A percentile compares a stretch with the other conserved stretches of the same genome.
These are phyloP conservation scores for Quercus parvula DNA, from an alignment of 306 rosid genomes.

Conservation along the genomic window DNA sequence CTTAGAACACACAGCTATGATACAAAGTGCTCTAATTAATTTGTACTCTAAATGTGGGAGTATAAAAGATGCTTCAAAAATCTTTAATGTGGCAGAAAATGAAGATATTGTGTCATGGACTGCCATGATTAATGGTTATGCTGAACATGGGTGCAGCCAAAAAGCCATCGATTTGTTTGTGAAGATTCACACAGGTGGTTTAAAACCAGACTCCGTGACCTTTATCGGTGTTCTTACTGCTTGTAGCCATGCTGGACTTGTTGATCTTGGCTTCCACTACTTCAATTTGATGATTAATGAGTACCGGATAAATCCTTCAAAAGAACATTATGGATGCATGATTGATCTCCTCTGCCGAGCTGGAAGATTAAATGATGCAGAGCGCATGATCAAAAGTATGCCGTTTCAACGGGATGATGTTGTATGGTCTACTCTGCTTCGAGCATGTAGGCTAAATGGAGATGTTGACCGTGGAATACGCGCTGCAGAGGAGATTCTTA, in stretches of 20 bases:
- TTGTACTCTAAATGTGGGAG: conserved; percentile 79
- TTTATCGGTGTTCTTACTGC: conserved; percentile 72
- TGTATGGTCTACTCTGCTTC: conserved; percentile 80
- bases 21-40: conserved; percentile 65
- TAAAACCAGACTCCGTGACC: conserved; percentile 63
- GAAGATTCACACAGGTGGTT: conserved; percentile 44
- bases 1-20: conserved; percentile 48
- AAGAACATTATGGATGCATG: conserved; percentile 78
- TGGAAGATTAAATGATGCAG: conserved; percentile 67
- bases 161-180: conserved; percentile 73
- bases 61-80: conserved; percentile 56
- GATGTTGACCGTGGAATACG: conserved; percentile 60
- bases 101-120: conserved; percentile 70
- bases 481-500: conserved; percentile 61
- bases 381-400: conserved; percentile 54
- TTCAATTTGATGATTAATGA: conserved; percentile 46
- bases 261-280: conserved; percentile 68
- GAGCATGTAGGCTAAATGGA: conserved; percentile 65
- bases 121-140: conserved; percentile 75
- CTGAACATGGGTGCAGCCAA: conserved; percentile 67
- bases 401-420: conserved; percentile 61
- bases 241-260: conserved; percentile 77
- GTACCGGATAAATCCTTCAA: conserved; percentile 53
- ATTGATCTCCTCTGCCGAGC: conserved; percentile 84
- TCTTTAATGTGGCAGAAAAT: conserved; percentile 30